Base-by-base conservation (phyloP, 1,139 yeast genomes). In the Arxiozyma bovina region DNA sequence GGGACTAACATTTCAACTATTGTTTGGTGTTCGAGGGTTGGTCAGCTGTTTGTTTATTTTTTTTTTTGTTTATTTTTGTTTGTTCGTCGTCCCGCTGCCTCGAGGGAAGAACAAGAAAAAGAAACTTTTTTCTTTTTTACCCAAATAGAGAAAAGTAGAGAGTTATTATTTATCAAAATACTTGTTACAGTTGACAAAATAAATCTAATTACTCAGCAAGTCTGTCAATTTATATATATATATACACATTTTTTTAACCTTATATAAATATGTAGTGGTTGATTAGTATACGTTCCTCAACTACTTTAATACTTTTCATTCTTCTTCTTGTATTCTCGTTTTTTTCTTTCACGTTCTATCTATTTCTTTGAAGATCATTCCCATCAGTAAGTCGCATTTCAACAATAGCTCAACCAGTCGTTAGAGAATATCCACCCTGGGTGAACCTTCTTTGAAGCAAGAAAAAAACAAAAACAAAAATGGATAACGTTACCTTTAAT, bases 401-500 rank as follows among this genome's bases (percentile, higher is more conserved):
- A 8, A 27, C 11, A 27, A 11, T 27, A 27, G 5, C 30, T 27
- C 30, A 27, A 2, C 11, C 5, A 27, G 30, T 27, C 30, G 9
- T 11, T 11, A 27, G 8, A 7, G 30, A 27, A 27, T 27, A 27
- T 27, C 30, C 5, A 27, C 8, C 11, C 11, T 27, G 30, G 8
- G 8, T 27, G 8, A 27, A 8, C 6, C 11, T 27, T 8, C 11
- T 27, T 27, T 27, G 40, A 15, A 15, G 40, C 11, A 34, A 15
- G 12, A 34, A n/a, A 34, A 8, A 30, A 30, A 34, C 6, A 34
- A 34, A 34, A 3, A 34, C 17, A 15, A 46, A 17, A 4, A 40
- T 43, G 48, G 41, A 25, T 23, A 45, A 42, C 48, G 22, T n/a
- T 46, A 46, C 49, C 22, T 15, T 46, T 44, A 48, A 52, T 46